Evolutionary conservation across 306 rosid genomes (phyloP).

Genomic region (Hippophae rhamnoides): DNA sequence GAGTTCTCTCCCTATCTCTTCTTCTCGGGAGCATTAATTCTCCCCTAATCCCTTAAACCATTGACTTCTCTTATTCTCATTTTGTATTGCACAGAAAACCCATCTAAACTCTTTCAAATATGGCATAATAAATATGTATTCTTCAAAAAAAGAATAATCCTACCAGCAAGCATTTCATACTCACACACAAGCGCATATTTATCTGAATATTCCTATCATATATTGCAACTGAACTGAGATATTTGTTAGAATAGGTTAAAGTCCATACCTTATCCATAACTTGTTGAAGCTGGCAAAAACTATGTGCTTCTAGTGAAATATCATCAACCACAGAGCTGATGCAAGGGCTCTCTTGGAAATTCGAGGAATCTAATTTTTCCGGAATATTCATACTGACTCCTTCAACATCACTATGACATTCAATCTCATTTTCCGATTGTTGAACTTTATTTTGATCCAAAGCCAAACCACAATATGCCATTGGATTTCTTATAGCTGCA

Average conservation of each 20-base stretch:
- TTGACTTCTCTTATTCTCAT: too few relatives aligned
- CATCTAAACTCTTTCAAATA: too few relatives aligned
- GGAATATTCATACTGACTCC: conserved; percentile 43
- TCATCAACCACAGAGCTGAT: conserved; percentile 38
- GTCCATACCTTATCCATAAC: conserved; percentile 56
- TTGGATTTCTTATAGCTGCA: conserved; percentile 22
- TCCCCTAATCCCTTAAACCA: too few relatives aligned
- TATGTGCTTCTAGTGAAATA: conserved; percentile 46
- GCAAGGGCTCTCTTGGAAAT: conserved; percentile 49
- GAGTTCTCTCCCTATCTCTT: too few relatives aligned
- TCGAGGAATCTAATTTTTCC: conserved; percentile 50
- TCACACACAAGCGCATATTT: too few relatives aligned
- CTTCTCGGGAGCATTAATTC: too few relatives aligned
- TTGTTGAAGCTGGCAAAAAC: conserved; percentile 66
- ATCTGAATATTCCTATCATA: too few relatives aligned
- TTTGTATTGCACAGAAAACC: too few relatives aligned
- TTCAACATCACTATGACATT: conserved; percentile 54
- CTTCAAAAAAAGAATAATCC: too few relatives aligned
- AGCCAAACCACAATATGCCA: conserved; percentile 26
- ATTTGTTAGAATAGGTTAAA: background rate
- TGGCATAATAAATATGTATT: too few relatives aligned
- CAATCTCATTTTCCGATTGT: conserved; percentile 54
- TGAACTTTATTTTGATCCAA: conserved; percentile 33
- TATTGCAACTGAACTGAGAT: background rate
- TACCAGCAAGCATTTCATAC: too few relatives aligned